A percentile compares a stretch with the other conserved stretches of the same genome.
phyloP scores from a whole-genome alignment of 768 basidiomycete species.

The Coprinopsis cinerea region DNA sequence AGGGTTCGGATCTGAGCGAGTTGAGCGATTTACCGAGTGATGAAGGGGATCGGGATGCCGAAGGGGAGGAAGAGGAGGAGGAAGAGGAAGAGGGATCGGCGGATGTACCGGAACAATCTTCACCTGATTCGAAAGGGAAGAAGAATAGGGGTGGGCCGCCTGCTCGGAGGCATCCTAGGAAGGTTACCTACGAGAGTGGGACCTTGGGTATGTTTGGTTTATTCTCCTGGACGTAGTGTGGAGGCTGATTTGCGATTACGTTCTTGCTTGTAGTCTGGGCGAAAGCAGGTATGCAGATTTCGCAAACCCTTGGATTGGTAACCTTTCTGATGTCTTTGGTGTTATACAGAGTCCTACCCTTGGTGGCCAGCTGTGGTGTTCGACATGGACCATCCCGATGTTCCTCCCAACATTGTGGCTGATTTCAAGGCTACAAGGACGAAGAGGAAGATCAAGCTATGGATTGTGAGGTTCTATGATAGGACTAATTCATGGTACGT shows the following conservation, averaged over 20 bases:
- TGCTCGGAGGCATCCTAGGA: constrained; percentile 13
- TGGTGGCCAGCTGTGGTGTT: constrained; percentile 87
- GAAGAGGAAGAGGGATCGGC: neutral
- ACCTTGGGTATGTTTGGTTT: constrained; percentile 55
- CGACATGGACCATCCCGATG: constrained; percentile 48
- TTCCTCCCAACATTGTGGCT: constrained; percentile 41
- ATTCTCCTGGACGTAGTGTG: neutral
- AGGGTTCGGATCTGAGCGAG: constrained; percentile 38
- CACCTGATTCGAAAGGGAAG: no score
- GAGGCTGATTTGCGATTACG: neutral
- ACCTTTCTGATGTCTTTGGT: constrained; percentile 5
- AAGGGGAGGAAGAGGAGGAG: constrained; percentile 12
- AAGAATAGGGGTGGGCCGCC: constrained; percentile 5
- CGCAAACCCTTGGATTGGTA: neutral
- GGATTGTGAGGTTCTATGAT: constrained; percentile 81
- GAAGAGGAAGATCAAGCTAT: constrained; percentile 38
- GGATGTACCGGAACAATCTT: no score
- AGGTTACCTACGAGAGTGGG: constrained; percentile 29
- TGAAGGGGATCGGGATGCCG: constrained; percentile 10
- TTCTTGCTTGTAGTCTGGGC: constrained; percentile 64
- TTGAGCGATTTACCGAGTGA: constrained; percentile 35
- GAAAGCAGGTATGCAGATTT: constrained; percentile 50
- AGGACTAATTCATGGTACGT: constrained; percentile 56
- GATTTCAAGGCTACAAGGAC: constrained; percentile 24
- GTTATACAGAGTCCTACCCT: constrained; percentile 59